Evolutionary conservation across 2,329 filamentous ascomycete genomes (phyloP).

Genomic region (Colletotrichum neosansevieriae): DNA sequence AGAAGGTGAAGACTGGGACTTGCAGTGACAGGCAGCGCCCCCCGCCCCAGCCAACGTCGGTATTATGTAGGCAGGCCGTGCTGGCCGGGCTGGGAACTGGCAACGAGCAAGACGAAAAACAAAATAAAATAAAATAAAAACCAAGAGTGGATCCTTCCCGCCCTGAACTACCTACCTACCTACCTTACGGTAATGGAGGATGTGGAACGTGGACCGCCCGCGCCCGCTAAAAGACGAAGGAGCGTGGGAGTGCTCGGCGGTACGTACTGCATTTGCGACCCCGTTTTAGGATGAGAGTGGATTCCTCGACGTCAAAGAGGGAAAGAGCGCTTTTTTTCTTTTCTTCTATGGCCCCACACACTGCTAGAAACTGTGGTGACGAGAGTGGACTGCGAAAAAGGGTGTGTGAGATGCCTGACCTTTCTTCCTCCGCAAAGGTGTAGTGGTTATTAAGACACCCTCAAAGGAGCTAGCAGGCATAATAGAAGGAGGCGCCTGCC

Average conservation of each 20-base stretch:
- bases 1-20: not conserved
- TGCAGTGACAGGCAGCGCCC: not conserved
- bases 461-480: no score
- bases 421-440: not conserved
- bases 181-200: no score
- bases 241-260: not conserved
- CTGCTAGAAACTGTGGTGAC: slow-evolving; percentile 5
- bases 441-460: not conserved
- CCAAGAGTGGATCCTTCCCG: slow-evolving; percentile 6
- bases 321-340: not conserved
- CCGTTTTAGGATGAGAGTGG: slow-evolving; percentile 27
- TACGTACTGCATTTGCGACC: slow-evolving; percentile 23
- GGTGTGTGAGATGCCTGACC: not conserved
- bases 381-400: not conserved
- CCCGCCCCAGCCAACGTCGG: no score
- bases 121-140: slow-evolving; percentile 3
- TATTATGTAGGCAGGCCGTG: no score
- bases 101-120: no score
- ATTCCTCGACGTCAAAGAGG: slow-evolving; percentile 22
- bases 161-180: no score
- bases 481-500: no score
- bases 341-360: slow-evolving; percentile 11
- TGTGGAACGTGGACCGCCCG: slow-evolving; percentile 20
- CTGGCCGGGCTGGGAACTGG: no score
- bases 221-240: not conserved